phyloP scores from a whole-genome alignment of 2,329 filamentous ascomycete genomes.

The Beauveria sp. region DNA sequence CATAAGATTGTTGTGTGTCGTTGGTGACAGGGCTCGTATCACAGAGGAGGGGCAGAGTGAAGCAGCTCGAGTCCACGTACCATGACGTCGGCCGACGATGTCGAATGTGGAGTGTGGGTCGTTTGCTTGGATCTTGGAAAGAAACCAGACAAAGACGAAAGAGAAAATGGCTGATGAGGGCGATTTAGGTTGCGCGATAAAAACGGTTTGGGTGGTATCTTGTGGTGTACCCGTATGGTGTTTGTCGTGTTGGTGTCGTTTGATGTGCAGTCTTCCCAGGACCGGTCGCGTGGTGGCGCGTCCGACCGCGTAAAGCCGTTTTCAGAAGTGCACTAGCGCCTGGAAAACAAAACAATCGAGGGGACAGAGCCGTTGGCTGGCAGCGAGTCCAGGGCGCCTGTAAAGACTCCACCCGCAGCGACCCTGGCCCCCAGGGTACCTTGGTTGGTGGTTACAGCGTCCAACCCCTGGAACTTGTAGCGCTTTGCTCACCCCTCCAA shows the following conservation, averaged over 20 bases:
- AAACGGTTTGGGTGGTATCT: not conserved
- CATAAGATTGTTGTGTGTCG: not conserved
- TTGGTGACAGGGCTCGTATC: no score
- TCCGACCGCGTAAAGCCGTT: constrained; percentile 30
- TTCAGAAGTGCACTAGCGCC: constrained; percentile 1
- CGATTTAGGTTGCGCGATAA: not conserved
- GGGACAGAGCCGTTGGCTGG: not conserved
- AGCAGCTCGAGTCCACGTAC: constrained; percentile 25
- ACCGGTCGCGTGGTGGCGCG: constrained; percentile 17
- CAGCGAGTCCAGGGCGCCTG: no score
- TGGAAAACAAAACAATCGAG: not conserved
- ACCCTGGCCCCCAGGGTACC: no score
- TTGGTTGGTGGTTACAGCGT: not conserved
- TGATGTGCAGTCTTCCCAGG: not conserved
- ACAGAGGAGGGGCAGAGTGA: not conserved
- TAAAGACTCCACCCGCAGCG: not conserved
- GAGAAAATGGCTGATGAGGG: not conserved
- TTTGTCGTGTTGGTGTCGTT: not conserved
- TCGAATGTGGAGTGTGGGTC: no score
- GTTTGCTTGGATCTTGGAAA: no score
- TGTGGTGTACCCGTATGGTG: not conserved
- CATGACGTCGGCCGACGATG: constrained; percentile 29
- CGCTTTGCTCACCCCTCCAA: not conserved
- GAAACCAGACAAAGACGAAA: not conserved
- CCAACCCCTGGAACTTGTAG: no score